These are phyloP conservation scores for Hypoxylon sp. DNA, from an alignment of 2,329 filamentous ascomycete genomes.

Conservation along the genomic window DNA sequence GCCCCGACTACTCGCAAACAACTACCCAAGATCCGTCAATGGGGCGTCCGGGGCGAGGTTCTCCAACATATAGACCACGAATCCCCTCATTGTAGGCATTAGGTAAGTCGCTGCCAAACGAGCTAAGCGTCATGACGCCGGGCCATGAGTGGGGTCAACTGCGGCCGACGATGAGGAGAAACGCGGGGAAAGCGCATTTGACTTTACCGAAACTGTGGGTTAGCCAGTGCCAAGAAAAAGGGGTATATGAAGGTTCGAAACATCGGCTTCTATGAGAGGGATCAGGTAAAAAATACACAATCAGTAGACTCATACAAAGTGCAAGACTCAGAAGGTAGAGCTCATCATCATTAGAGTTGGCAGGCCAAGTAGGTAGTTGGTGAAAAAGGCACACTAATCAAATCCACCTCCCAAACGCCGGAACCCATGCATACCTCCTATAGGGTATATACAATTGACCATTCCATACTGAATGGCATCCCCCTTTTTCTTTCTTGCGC, in stretches of 20 bases:
- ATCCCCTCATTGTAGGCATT: background rate
- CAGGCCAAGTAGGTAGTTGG: slow-evolving; percentile 11
- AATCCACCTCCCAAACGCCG: slow-evolving; percentile 41
- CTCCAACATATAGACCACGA: background rate
- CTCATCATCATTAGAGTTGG: slow-evolving; percentile 17
- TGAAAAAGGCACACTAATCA: slow-evolving; percentile 19
- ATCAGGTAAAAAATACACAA: background rate
- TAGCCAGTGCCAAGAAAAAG: background rate
- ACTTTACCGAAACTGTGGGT: slow-evolving; percentile 2
- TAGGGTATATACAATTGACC: slow-evolving; percentile 45
- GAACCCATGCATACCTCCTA: slow-evolving; percentile 36
- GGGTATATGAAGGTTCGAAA: background rate
- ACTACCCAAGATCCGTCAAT: background rate
- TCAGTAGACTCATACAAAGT: background rate
- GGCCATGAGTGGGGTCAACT: slow-evolving; percentile 25
- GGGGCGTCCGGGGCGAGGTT: background rate
- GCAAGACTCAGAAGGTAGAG: background rate
- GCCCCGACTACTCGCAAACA: slow-evolving; percentile 3
- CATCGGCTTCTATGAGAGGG: background rate
- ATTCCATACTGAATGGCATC: slow-evolving; percentile 29
- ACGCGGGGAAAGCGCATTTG: slow-evolving; percentile 28
- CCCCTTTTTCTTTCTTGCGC: slow-evolving; percentile 26
- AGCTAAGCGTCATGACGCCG: slow-evolving; percentile 11
- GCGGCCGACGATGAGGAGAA: slow-evolving; percentile 34
- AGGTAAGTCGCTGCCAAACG: slow-evolving; percentile 5